Evolutionary conservation across 495 filamentous ascomycete species (phyloP).

Genomic region (Cairneyella variabilis): DNA sequence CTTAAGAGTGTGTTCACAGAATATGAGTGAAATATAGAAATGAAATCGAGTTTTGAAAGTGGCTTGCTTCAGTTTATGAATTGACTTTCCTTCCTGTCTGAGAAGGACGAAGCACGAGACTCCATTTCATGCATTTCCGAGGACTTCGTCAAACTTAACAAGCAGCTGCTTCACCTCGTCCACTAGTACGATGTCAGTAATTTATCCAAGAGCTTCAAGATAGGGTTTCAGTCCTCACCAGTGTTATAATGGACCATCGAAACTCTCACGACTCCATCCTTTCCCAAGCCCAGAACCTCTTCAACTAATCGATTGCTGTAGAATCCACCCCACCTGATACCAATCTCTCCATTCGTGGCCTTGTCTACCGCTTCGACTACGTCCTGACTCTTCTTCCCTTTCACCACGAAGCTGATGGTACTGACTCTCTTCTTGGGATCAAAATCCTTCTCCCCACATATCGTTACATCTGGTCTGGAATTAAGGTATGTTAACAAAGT

Average conservation of each 20-base stretch:
- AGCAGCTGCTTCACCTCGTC: constrained; percentile 52
- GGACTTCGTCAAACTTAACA: constrained; percentile 35
- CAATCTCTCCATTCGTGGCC: constrained; percentile 41
- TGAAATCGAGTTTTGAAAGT: too few species aligned
- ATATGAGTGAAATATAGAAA: too few species aligned
- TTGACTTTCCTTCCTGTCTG: too few species aligned
- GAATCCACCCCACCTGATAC: constrained; percentile 64
- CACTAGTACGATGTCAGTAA: constrained; percentile 35
- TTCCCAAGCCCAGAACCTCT: constrained; percentile 53
- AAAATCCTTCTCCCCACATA: constrained; percentile 51
- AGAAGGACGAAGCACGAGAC: too few species aligned
- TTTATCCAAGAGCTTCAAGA: background rate
- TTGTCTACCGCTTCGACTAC: constrained; percentile 61
- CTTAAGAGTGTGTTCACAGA: too few species aligned
- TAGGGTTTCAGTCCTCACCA: constrained; percentile 41
- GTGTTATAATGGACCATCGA: constrained; percentile 76
- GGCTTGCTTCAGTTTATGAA: too few species aligned
- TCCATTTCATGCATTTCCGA: constrained; percentile 8
- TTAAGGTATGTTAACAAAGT: constrained; percentile 54
- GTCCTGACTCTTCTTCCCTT: constrained; percentile 49
- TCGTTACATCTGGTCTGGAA: constrained; percentile 39
- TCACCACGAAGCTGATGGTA: constrained; percentile 62
- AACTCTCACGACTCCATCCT: constrained; percentile 64
- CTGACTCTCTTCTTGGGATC: constrained; percentile 49
- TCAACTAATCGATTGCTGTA: constrained; percentile 59